phyloP scores from a whole-genome alignment of 306 rosid species.

The Vigna hirtella region DNA sequence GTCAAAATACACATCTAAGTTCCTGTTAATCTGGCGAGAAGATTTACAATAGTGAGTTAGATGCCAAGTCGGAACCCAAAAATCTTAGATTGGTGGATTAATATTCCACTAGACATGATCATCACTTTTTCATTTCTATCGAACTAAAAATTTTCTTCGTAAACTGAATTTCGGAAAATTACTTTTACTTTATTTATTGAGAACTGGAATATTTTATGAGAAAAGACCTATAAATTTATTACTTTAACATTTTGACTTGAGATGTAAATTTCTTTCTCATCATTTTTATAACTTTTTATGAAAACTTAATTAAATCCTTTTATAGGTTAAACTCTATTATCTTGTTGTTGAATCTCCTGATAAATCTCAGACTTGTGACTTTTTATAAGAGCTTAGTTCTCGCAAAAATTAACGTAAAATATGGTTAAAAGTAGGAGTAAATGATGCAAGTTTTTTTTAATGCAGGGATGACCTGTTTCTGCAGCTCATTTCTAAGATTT shows the following conservation, averaged over 20 bases:
- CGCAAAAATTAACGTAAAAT: not conserved
- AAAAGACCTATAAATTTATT: no score
- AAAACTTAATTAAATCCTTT: no score
- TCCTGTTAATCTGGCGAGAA: not conserved
- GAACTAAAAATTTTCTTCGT: not conserved
- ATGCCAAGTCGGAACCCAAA: not conserved
- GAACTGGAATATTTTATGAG: no score
- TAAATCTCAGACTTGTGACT: not conserved
- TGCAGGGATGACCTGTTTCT: conserved; percentile 1
- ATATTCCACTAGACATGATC: not conserved
- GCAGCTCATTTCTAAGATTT: not conserved
- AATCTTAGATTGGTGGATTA: not conserved
- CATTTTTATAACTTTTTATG: no score
- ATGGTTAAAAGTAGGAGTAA: conserved; percentile 4
- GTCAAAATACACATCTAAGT: not conserved
- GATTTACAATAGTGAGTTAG: not conserved
- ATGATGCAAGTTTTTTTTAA: not conserved
- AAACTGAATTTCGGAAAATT: not conserved
- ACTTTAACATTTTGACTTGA: no score
- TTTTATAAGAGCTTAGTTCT: not conserved
- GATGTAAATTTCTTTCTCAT: no score
- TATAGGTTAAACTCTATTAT: no score
- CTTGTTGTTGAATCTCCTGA: no score
- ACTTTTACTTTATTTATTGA: no score
- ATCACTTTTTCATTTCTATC: no score